Conservation (phyloP, 1,284 basidiomycete species). For the Ustilago loliicola region DNA sequence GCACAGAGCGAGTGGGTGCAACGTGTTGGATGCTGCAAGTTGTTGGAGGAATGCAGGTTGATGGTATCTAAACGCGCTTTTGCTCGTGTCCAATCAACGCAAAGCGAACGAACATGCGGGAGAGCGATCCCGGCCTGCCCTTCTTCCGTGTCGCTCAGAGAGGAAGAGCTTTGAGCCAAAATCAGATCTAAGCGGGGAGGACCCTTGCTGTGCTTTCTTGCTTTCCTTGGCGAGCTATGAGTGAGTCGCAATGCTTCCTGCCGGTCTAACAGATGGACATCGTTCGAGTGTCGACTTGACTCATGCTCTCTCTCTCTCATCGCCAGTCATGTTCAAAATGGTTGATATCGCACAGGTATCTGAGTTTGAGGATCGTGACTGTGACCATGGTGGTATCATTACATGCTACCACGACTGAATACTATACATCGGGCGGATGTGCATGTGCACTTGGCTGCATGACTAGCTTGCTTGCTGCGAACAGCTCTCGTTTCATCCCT, state of each 20-base stretch:
- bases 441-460: too few relatives aligned
- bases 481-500: too few relatives aligned
- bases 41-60: background rate
- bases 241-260: background rate
- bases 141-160: background rate
- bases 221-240: too few relatives aligned
- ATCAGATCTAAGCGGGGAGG: background rate
- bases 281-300: too few relatives aligned
- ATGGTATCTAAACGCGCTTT: slow-evolving; percentile 15
- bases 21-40: background rate
- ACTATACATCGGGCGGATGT: too few relatives aligned
- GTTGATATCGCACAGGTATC: too few relatives aligned
- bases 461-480: background rate
- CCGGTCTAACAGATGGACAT: slow-evolving; percentile 17
- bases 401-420: too few relatives aligned
- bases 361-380: too few relatives aligned
- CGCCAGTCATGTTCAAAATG: too few relatives aligned
- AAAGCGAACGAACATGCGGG: slow-evolving; percentile 1
- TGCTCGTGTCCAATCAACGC: slow-evolving; percentile 28
- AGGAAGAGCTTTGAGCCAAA: background rate
- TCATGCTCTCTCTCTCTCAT: background rate
- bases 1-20: background rate
- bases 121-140: background rate
- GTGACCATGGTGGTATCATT: too few relatives aligned
- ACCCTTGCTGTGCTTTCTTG: background rate